Percentiles rank a stretch among this genome's conserved stretches.
Conservation (phyloP, 2,329 filamentous ascomycete species). For the Epichloe festucae region DNA sequence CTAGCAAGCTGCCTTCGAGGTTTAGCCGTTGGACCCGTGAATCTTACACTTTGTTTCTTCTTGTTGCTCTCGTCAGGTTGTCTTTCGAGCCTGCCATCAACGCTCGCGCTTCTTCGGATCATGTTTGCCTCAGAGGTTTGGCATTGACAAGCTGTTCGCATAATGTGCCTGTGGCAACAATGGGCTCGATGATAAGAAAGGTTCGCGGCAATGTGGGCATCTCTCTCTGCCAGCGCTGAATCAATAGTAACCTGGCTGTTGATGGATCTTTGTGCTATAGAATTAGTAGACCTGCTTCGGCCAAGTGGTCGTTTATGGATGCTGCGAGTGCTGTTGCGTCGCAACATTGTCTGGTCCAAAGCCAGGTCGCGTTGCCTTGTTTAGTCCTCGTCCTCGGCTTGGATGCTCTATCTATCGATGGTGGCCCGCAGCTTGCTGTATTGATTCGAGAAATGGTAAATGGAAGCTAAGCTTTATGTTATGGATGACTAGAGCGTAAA, state of each 20-base stretch:
- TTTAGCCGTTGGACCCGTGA: conserved; percentile 24
- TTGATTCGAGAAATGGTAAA: conserved; percentile 1
- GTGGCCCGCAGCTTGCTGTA: not conserved
- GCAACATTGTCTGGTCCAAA: conserved; percentile 28
- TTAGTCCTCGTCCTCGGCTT: not conserved
- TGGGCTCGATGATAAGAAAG: conserved; percentile 45
- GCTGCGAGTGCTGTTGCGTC: conserved; percentile 32
- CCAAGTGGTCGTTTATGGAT: conserved; percentile 28
- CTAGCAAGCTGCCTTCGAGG: conserved; percentile 17
- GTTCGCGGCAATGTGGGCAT: conserved; percentile 49
- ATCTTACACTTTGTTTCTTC: conserved; percentile 42
- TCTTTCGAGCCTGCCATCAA: conserved; percentile 8
- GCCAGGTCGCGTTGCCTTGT: not conserved
- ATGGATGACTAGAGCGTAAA: not conserved
- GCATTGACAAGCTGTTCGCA: not conserved
- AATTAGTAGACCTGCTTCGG: conserved; percentile 41
- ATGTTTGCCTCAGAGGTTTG: conserved; percentile 13
- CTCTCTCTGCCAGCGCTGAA: conserved; percentile 36
- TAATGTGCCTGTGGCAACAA: conserved; percentile 19
- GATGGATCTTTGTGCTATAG: conserved; percentile 26
- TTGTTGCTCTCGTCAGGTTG: conserved; percentile 8
- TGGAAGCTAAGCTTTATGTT: conserved; percentile 1
- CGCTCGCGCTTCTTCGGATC: conserved; percentile 11
- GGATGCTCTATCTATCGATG: not conserved
- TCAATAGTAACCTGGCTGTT: conserved; percentile 33